Evolutionary conservation across 768 basidiomycete genomes (phyloP), one percentile per base, ranked within the genome.

Genomic region (Asterophora parasitica): DNA sequence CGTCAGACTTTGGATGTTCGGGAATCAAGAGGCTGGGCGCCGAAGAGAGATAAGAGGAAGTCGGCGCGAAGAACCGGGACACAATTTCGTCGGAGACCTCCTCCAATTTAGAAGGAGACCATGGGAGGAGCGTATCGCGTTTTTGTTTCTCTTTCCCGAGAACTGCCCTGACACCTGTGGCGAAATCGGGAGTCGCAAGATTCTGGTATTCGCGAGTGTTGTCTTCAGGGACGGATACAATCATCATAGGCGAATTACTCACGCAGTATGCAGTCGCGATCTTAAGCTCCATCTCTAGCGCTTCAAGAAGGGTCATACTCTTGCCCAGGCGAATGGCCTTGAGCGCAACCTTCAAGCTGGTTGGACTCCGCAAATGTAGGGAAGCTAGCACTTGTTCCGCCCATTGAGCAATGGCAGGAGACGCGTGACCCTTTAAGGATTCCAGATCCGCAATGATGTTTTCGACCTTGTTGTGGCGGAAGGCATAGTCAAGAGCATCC

Each of bases 261-360:
- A 94, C 93, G 57, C 88, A 89, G 65, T 82, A 95, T 12, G 92
- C 92, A 28, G 87, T 82, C 15, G 91, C 93, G 59, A 97, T 86
- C 56, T 79, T 80, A 54, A 93, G 72, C 61, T 98, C 95, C 82
- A 88, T 91, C 54, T 85, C 70, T 50, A 98, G 70, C 1, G 80
- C 81, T 48, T 87, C 74, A 4, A 74, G 69, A 33, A 98, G 71
- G 2, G 75, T 61, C 73, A 83, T 65, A 1, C 67, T 66, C 57
- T 72, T 79, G n/a, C 91, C 93, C 49, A 70, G 69, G 39, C 86
- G 81, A 46, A 93, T 78, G 1, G 90, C 88, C 56, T 76, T 69
- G 16, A 98, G 72, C n/a, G 94, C 80, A 30, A 98, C 86, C 63
- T 89, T 90, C 55, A 97, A 74, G 57, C 92, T 93, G 1, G 94